A percentile compares a stretch with the other conserved stretches of the same genome.
These are phyloP conservation scores for Cutaneotrichosporon cyanovorans DNA, from an alignment of 1,284 basidiomycete genomes.

Conservation along the genomic window DNA sequence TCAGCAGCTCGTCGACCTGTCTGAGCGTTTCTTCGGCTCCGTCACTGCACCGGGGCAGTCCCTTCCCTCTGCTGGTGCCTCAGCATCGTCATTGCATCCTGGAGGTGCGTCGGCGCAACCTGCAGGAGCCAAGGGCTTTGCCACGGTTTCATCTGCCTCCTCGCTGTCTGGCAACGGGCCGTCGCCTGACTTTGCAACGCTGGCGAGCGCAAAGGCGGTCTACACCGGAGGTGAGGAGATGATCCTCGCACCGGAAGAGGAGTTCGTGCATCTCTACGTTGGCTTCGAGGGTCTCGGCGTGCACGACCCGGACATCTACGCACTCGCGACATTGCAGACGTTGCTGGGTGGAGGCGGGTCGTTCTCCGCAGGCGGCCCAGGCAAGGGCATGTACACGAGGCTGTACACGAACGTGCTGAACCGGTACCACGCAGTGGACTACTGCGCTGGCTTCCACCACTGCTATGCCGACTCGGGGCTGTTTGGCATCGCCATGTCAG, in stretches of 20 bases:
- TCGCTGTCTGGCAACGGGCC: too few species aligned
- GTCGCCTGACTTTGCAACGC: conserved; percentile 35
- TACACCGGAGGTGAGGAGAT: conserved; percentile 80
- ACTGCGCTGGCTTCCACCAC: conserved; percentile 97
- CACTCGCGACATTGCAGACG: conserved; percentile 89
- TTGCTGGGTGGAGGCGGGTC: conserved; percentile 90
- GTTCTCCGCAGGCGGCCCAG: conserved; percentile 65
- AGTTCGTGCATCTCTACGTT: conserved; percentile 90
- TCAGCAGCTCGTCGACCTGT: conserved; percentile 74
- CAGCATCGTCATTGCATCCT: conserved; percentile 20
- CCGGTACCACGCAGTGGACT: conserved; percentile 87
- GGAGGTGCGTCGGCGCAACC: conserved; percentile 51
- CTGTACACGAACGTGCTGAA: conserved; percentile 97
- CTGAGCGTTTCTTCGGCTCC: conserved; percentile 73
- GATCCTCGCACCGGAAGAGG: conserved; percentile 57
- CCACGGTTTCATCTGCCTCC: conserved; percentile 20
- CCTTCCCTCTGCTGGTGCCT: conserved; percentile 13
- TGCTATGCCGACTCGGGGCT: conserved; percentile 92
- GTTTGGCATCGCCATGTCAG: conserved; percentile 88
- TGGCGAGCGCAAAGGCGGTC: conserved; percentile 51
- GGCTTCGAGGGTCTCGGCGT: conserved; percentile 89
- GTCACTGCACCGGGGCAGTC: conserved; percentile 49
- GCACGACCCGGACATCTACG: conserved; percentile 88
- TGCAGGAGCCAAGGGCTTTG: conserved; percentile 54
- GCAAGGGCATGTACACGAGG: conserved; percentile 98